Percentiles rank a stretch among this genome's conserved stretches.
Conservation (phyloP, 352 stramenopile species). For the Phytophthora ramorum region DNA sequence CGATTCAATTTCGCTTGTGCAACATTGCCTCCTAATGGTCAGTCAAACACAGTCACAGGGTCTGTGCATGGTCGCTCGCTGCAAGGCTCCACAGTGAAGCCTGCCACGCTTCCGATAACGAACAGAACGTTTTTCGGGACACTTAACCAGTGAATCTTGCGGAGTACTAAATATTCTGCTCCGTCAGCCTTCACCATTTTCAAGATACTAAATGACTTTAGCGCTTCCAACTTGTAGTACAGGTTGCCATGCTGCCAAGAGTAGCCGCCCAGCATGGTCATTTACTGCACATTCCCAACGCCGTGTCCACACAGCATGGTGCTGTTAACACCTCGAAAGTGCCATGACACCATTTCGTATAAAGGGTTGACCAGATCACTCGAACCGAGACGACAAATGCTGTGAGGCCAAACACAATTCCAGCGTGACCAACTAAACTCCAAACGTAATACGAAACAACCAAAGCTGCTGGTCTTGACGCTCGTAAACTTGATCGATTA, state of each 20-base stretch:
- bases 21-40: constrained; percentile 1
- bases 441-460: constrained; percentile 36
- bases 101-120: constrained; percentile 19
- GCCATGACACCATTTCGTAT: constrained; percentile 4
- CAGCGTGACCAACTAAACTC: constrained; percentile 28
- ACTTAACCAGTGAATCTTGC: constrained; percentile 21
- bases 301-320: constrained; percentile 30
- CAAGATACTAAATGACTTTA: constrained; percentile 30
- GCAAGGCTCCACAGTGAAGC: constrained; percentile 20
- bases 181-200: constrained; percentile 17
- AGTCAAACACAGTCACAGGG: constrained; percentile 18
- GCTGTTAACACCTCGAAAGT: constrained; percentile 14
- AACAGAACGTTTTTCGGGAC: constrained; percentile 25
- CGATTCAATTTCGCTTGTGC: not conserved
- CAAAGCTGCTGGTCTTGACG: constrained; percentile 13
- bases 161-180: constrained; percentile 25
- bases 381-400: constrained; percentile 21
- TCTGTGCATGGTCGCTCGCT: constrained; percentile 13
- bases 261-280: constrained; percentile 24
- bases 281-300: constrained; percentile 22
- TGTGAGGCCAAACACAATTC: constrained; percentile 21
- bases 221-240: constrained; percentile 24
- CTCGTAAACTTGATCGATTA: constrained; percentile 17
- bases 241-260: constrained; percentile 19
- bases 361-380: constrained; percentile 5